A percentile compares a stretch with the other conserved stretches of the same genome.
These are phyloP conservation scores for Solanum peruvianum DNA, from an alignment of 257 asterid genomes.

Conservation along the genomic window DNA sequence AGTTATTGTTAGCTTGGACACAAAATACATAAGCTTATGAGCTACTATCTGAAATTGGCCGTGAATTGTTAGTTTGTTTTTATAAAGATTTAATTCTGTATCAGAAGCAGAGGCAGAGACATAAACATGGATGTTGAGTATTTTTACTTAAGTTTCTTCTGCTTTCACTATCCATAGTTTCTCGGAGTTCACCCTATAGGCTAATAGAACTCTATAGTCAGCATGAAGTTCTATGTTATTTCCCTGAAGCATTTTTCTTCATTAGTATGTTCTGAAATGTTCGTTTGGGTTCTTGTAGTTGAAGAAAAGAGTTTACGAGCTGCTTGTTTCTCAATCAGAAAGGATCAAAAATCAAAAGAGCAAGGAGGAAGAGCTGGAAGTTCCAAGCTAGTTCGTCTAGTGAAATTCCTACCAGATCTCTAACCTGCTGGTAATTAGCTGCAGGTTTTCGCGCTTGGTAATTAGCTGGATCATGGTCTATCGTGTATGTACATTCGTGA, in stretches of 20 bases:
- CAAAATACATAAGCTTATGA: not conserved
- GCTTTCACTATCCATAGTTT: not conserved
- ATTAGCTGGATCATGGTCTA: not conserved
- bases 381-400: not conserved
- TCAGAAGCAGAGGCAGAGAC: not conserved
- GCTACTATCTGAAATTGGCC: not conserved
- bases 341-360: slow-evolving; percentile 26
- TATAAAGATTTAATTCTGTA: not conserved
- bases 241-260: not conserved
- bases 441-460: not conserved
- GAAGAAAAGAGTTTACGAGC: slow-evolving; percentile 58
- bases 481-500: not conserved
- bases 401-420: not conserved
- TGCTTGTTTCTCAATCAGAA: slow-evolving; percentile 50
- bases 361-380: slow-evolving; percentile 24
- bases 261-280: not conserved
- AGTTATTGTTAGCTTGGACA: not conserved
- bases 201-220: not conserved
- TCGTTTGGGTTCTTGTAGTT: slow-evolving; percentile 31
- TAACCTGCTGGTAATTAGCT: not conserved
- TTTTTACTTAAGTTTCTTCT: not conserved
- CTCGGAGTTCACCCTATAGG: not conserved
- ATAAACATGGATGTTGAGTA: not conserved
- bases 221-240: not conserved
- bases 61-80: not conserved